phyloP scores from a whole-genome alignment of 2,329 filamentous ascomycete species.

The Dothideomycetes sp. region DNA sequence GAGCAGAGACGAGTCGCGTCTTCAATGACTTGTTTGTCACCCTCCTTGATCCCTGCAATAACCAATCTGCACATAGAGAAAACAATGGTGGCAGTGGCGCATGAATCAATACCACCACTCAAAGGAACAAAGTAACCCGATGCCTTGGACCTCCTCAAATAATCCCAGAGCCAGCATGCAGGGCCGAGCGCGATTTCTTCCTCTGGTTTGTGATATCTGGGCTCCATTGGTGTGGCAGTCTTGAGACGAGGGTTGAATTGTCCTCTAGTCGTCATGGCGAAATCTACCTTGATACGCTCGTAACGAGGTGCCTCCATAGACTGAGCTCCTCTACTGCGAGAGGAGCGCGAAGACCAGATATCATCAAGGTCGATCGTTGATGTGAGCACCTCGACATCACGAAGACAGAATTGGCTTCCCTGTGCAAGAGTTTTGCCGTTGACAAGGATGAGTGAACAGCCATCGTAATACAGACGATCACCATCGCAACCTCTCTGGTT shows the following conservation, averaged over 20 bases:
- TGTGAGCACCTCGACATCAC: conserved; percentile 47
- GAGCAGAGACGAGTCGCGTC: conserved; percentile 46
- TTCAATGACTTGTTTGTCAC: conserved; percentile 46
- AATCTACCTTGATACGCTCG: conserved; percentile 35
- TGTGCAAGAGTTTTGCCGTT: conserved; percentile 57
- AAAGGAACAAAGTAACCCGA: conserved; percentile 51
- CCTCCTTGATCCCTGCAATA: conserved; percentile 41
- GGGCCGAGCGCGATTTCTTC: conserved; percentile 59
- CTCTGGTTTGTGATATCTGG: conserved; percentile 52
- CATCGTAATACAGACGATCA: conserved; percentile 53
- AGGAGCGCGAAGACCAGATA: conserved; percentile 53
- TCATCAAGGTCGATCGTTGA: conserved; percentile 57
- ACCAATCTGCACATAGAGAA: conserved; percentile 46
- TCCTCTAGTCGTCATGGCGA: conserved; percentile 31
- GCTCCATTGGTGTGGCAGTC: conserved; percentile 31
- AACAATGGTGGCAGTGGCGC: conserved; percentile 44
- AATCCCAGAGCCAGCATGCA: conserved; percentile 60
- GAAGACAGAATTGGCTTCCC: conserved; percentile 55
- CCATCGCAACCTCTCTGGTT: conserved; percentile 52
- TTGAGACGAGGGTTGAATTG: conserved; percentile 1
- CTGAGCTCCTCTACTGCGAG: conserved; percentile 50
- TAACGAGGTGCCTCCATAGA: conserved; percentile 42
- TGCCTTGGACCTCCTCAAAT: conserved; percentile 42
- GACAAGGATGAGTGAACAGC: conserved; percentile 54
- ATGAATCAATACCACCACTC: conserved; percentile 53